Percentiles rank a stretch among this genome's conserved stretches.
phyloP scores from a whole-genome alignment of 2,329 filamentous ascomycete genomes.

The Cladosporium oxysporum region DNA sequence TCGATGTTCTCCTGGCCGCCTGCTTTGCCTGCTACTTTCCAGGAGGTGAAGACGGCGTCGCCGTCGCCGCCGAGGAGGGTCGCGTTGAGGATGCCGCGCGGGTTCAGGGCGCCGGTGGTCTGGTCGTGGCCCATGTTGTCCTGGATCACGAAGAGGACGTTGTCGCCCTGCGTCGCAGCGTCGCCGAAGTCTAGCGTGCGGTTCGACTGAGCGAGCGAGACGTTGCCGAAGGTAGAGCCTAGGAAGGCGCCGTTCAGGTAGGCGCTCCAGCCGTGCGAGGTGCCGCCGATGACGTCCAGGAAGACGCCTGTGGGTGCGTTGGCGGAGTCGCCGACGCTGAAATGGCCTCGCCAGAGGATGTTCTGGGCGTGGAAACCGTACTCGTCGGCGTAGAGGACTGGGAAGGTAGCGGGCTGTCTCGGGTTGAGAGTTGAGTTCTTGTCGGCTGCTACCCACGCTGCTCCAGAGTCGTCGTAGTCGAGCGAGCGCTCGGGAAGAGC shows the following conservation, averaged over 20 bases:
- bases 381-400: slow-evolving; percentile 45
- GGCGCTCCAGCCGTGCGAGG: slow-evolving; percentile 58
- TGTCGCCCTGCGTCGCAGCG: slow-evolving; percentile 44
- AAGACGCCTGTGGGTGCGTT: slow-evolving; percentile 42
- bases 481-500: slow-evolving; percentile 51
- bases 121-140: slow-evolving; percentile 64
- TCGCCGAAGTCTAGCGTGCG: slow-evolving; percentile 55
- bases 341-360: slow-evolving; percentile 46
- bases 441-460: slow-evolving; percentile 46
- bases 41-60: slow-evolving; percentile 49
- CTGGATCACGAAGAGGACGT: slow-evolving; percentile 58
- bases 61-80: slow-evolving; percentile 46
- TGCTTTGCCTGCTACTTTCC: slow-evolving; percentile 61
- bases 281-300: slow-evolving; percentile 56
- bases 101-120: slow-evolving; percentile 49
- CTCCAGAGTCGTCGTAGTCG: slow-evolving; percentile 47
- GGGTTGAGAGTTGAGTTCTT: slow-evolving; percentile 42
- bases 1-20: slow-evolving; percentile 56
- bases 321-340: slow-evolving; percentile 34
- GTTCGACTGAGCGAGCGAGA: slow-evolving; percentile 41
- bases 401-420: slow-evolving; percentile 40
- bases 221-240: slow-evolving; percentile 57
- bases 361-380: slow-evolving; percentile 47
- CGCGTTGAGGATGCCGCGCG: slow-evolving; percentile 56
- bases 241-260: slow-evolving; percentile 61